Base-by-base conservation (phyloP, 352 stramenopile species). In the Globisporangium lucens region DNA sequence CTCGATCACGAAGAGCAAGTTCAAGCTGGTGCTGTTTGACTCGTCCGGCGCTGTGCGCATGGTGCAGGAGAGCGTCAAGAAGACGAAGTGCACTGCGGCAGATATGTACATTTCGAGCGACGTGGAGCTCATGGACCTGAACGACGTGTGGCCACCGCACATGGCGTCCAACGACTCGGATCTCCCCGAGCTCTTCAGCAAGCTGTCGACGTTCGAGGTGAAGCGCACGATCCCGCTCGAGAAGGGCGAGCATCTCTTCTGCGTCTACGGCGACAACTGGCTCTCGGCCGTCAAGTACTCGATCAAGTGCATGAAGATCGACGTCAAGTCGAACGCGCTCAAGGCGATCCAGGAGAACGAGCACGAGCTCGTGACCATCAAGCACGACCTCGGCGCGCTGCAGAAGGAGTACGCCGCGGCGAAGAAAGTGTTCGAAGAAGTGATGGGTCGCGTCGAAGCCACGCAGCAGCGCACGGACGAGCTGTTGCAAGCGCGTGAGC, bases 211-310 rank as follows among this genome's bases (percentile, higher is more conserved):
- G 29, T 93, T 93, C 70, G 88, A 96, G 60, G 85, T 94, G 56
- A 87, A 89, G 64, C 85, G 85, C 51, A 94, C 86, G 22, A 80
- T 93, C 61, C 65, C 82, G 38, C 72, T 96, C 8, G 84, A 94
- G 65, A 83, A 90, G 62, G 89, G 89, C 35, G 84, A 91, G 36
- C 87, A 96, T 56, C 77, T 95, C 63, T 93, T 96, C 56, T 92
- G 83, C 52, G 89, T 96, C 49, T 96, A 96, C 67, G 89, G 89
- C 56, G 89, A 96, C 77, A 96, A 96, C 66, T 96, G 89, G 89
- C 78, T 96, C 65, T 94, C 85, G 51, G 76, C 83, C 27, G 83
- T 94, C 68, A 93, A 93, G 71, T 96, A 96, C 80, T 92, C 87
- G 66, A 90, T 96, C 72, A 92, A 94, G 72, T 86, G 77, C 65